Evolutionary conservation across 306 rosid genomes (phyloP).

Genomic region (Prunus salicina): DNA sequence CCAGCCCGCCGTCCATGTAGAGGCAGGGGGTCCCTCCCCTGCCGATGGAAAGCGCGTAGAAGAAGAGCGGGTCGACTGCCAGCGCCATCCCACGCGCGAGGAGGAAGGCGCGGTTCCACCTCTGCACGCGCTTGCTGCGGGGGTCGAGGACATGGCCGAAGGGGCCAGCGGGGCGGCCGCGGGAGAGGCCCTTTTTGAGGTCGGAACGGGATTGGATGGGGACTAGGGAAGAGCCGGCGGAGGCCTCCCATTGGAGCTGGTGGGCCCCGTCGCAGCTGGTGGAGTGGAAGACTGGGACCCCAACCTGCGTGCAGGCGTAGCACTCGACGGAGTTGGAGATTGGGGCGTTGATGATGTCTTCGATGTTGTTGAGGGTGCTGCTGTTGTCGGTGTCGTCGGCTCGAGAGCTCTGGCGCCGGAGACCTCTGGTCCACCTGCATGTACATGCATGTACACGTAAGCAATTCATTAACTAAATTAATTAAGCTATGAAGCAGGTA

Average conservation of each 20-base stretch:
- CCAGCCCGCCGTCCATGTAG: slow-evolving; percentile 85
- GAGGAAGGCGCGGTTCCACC: slow-evolving; percentile 75
- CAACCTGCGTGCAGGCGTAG: slow-evolving; percentile 88
- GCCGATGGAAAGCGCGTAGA: slow-evolving; percentile 89
- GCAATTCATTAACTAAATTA: neutral
- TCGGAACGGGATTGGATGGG: slow-evolving; percentile 59
- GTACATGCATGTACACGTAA: neutral
- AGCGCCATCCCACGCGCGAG: slow-evolving; percentile 85
- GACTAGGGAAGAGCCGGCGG: slow-evolving; percentile 71
- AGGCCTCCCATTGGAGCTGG: slow-evolving; percentile 91
- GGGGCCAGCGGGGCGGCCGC: slow-evolving; percentile 18
- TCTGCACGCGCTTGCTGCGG: slow-evolving; percentile 75
- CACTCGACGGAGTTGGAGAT: slow-evolving; percentile 49
- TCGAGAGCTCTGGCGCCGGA: slow-evolving; percentile 12
- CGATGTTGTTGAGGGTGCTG: slow-evolving; percentile 1
- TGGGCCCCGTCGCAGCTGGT: slow-evolving; percentile 75
- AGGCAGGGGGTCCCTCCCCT: slow-evolving; percentile 79
- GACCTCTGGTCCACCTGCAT: slow-evolving; percentile 50
- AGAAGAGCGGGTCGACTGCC: slow-evolving; percentile 86
- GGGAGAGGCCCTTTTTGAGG: slow-evolving; percentile 21
- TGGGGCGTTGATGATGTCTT: slow-evolving; percentile 23
- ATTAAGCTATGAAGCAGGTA: neutral
- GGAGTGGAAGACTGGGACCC: slow-evolving; percentile 87
- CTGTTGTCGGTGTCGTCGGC: neutral
- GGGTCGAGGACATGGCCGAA: slow-evolving; percentile 77